Conservation (phyloP, 139 green algal genomes). For the Mychonastes homosphaera region DNA sequence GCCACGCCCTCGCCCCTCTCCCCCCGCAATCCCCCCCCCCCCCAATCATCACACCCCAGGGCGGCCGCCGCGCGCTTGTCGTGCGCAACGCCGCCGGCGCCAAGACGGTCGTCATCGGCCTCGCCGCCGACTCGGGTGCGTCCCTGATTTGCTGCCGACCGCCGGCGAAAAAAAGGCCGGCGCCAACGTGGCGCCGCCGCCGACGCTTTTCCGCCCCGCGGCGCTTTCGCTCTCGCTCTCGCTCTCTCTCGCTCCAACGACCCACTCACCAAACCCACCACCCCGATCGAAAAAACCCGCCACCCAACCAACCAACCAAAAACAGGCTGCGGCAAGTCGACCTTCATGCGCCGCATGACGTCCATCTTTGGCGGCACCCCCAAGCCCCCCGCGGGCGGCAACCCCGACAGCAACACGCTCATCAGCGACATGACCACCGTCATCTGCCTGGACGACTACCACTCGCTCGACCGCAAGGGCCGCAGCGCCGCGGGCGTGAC, state of each 20-base stretch:
- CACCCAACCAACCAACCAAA: background rate
- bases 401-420: conserved; percentile 97
- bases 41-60: too few relatives aligned
- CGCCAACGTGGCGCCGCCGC: background rate
- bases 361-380: conserved; percentile 86
- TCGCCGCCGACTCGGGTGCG: conserved; percentile 91
- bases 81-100: conserved; percentile 35
- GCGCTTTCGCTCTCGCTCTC: conserved; percentile 2
- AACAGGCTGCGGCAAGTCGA: conserved; percentile 97
- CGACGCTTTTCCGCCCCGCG: background rate
- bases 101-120: conserved; percentile 86
- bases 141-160: too few relatives aligned
- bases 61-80: conserved; percentile 26
- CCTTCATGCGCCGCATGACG: conserved; percentile 99
- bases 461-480: conserved; percentile 87
- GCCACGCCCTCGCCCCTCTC: too few relatives aligned
- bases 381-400: conserved; percentile 65
- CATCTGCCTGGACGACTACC: conserved; percentile 99
- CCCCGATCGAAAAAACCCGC: background rate
- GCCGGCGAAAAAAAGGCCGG: background rate
- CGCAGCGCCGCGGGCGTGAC: conserved; percentile 85
- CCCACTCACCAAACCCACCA: background rate
- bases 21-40: too few relatives aligned
- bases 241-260: background rate
- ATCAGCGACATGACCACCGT: conserved; percentile 97